Conservation (phyloP, 2,329 filamentous ascomycete species). For the Alternaria gansuensis region DNA sequence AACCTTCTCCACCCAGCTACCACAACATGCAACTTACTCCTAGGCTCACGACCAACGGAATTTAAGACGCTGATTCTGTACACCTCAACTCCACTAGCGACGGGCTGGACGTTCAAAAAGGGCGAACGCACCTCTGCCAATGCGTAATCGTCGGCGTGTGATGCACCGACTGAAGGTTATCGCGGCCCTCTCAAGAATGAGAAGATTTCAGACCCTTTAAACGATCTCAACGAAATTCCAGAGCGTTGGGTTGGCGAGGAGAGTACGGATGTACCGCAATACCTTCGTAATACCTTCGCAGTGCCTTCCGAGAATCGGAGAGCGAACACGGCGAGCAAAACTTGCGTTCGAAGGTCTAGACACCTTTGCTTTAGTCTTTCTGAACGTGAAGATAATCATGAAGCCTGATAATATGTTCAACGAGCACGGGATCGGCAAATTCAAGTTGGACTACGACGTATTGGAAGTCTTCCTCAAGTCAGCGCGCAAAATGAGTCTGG, state of each 20-base stretch:
- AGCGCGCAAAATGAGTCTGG: slow-evolving; percentile 61
- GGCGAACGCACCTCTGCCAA: slow-evolving; percentile 51
- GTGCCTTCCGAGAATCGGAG: slow-evolving; percentile 44
- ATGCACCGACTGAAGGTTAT: slow-evolving; percentile 59
- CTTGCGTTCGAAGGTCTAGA: slow-evolving; percentile 71
- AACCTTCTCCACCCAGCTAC: not conserved
- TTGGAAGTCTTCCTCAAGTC: slow-evolving; percentile 67
- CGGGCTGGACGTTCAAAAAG: slow-evolving; percentile 58
- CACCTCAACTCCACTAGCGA: slow-evolving; percentile 15
- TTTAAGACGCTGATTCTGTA: not conserved
- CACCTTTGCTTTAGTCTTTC: slow-evolving; percentile 66
- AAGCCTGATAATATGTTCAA: slow-evolving; percentile 70
- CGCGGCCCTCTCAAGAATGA: slow-evolving; percentile 58
- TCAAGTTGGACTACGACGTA: slow-evolving; percentile 55
- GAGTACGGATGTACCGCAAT: slow-evolving; percentile 56
- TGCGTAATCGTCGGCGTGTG: slow-evolving; percentile 54
- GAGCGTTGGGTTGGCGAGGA: slow-evolving; percentile 60
- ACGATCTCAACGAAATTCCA: slow-evolving; percentile 60
- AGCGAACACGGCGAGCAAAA: slow-evolving; percentile 51
- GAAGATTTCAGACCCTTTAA: slow-evolving; percentile 59
- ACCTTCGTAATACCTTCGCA: slow-evolving; percentile 35
- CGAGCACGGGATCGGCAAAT: slow-evolving; percentile 60
- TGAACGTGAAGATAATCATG: slow-evolving; percentile 64
- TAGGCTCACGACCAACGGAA: not conserved
- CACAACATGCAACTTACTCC: not conserved